phyloP scores from a whole-genome alignment of 352 stramenopile species.

The Thalassiosira mediterranea region DNA sequence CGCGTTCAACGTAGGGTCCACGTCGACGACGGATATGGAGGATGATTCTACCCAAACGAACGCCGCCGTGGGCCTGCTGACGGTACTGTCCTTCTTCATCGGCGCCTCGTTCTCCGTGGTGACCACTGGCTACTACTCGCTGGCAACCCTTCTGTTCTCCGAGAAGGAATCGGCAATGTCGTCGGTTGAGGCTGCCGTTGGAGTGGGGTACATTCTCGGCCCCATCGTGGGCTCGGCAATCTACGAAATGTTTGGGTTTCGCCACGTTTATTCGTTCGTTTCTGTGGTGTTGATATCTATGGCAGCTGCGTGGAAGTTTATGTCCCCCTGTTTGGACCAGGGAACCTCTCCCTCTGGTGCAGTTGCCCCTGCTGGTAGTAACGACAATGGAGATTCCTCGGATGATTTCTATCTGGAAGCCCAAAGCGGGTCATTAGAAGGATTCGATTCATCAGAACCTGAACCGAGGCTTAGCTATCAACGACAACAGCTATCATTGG shows the following conservation, averaged over 20 bases:
- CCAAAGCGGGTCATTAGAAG: not conserved
- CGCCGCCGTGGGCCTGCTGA: conserved; percentile 6
- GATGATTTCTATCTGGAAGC: not conserved
- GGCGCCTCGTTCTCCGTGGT: conserved; percentile 36
- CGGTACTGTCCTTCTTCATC: conserved; percentile 32
- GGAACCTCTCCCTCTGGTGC: not conserved
- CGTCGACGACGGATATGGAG: not conserved
- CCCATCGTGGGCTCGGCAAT: conserved; percentile 38
- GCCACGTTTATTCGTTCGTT: conserved; percentile 17
- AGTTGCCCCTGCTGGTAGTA: too few species aligned
- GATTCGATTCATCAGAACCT: not conserved
- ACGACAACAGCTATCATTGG: conserved; percentile 4
- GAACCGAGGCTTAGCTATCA: not conserved
- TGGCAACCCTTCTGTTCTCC: conserved; percentile 39
- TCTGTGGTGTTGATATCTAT: conserved; percentile 26
- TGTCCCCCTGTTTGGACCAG: conserved; percentile 23
- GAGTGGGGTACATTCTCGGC: conserved; percentile 44
- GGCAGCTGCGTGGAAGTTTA: conserved; percentile 29
- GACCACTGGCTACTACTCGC: conserved; percentile 55
- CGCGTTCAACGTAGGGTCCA: conserved; percentile 24
- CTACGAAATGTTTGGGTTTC: conserved; percentile 46
- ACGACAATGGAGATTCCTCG: conserved; percentile 1
- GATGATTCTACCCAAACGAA: not conserved
- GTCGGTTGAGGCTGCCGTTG: conserved; percentile 30
- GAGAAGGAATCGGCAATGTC: conserved; percentile 46